A percentile compares a stretch with the other conserved stretches of the same genome.
Conservation (phyloP, 306 rosid genomes). For the Citrullus amarus region DNA sequence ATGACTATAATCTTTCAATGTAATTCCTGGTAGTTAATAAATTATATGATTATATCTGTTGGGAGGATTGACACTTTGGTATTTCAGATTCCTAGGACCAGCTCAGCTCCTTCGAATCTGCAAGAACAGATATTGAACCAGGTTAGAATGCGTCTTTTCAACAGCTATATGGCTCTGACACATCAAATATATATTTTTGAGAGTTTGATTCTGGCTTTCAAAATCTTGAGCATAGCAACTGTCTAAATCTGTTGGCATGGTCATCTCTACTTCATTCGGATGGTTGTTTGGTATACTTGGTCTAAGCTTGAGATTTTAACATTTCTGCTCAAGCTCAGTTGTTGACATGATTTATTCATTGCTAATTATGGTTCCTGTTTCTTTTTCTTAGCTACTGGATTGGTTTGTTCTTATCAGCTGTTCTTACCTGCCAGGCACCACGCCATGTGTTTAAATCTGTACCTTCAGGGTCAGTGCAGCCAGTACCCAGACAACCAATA, state of each 20-base stretch:
- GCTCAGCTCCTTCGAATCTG: conserved; percentile 90
- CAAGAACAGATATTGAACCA: conserved; percentile 73
- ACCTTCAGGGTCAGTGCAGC: conserved; percentile 45
- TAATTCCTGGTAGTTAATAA: background rate
- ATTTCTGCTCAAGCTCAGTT: background rate
- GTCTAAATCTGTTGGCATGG: background rate
- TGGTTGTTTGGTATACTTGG: background rate
- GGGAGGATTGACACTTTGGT: background rate
- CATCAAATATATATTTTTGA: background rate
- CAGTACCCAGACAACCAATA: conserved; percentile 55
- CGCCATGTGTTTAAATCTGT: conserved; percentile 31
- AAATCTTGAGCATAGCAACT: background rate
- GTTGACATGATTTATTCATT: background rate
- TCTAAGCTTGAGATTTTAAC: background rate
- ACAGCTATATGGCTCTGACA: background rate
- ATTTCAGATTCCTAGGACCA: conserved; percentile 76
- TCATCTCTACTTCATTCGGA: background rate
- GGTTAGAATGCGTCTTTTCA: conserved; percentile 21
- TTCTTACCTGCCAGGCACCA: conserved; percentile 39
- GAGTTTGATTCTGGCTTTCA: background rate
- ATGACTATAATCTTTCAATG: background rate
- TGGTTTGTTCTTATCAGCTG: background rate
- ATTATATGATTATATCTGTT: background rate
- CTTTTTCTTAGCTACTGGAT: background rate
- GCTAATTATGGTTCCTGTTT: background rate